Base-by-base conservation (phyloP, 2,329 filamentous ascomycete species). In the Paecilomyces sp. region DNA sequence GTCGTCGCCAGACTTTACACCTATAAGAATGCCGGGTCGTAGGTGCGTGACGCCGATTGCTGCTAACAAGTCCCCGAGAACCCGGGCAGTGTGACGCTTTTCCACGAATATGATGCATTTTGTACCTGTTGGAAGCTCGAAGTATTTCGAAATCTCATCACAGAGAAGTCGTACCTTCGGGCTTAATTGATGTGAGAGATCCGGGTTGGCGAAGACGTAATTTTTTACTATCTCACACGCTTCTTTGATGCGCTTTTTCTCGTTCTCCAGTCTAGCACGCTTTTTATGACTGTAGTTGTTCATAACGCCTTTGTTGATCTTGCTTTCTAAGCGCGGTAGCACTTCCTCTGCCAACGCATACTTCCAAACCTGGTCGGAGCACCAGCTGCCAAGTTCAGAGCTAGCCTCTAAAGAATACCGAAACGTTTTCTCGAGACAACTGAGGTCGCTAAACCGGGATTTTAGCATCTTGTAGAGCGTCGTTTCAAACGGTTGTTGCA, bases 41-140 rank as follows among this genome's bases (percentile, higher is more conserved):
- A 94, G 76, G 61, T 87, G 79, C 0, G 79, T 76, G 3, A 88
- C 82, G 1, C 79, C 77, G 59, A 91, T 79, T 1, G 74, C 71
- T 0, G 78, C 73, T 62, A 96, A 88, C 0, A 96, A 77, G 52
- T 88, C 85, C 1, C 83, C 78, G 1, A 99, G 77, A 15, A 95
- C 74, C 18, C 85, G 83, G 0, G 92, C 93, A 0, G 91, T 93
- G 63, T 89, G 85, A 50, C 92, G 82, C 70, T 88, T 83, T 62
- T 91, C 82, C 0, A 96, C 91, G 72, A 99, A 97, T 0, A 97
- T 84, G 58, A 99, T 96, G 68, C 91, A 96, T 61, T 87, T 86
- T 30, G 82, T 79, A 6, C 85, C 80, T 1, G 79, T 80, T 2
- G 79, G 74, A 1, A 79, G 73, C 33, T 82, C 75, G 67, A 92